Evolutionary conservation across 805 yeast genomes (phyloP).

Genomic region (Lipomyces sp.): DNA sequence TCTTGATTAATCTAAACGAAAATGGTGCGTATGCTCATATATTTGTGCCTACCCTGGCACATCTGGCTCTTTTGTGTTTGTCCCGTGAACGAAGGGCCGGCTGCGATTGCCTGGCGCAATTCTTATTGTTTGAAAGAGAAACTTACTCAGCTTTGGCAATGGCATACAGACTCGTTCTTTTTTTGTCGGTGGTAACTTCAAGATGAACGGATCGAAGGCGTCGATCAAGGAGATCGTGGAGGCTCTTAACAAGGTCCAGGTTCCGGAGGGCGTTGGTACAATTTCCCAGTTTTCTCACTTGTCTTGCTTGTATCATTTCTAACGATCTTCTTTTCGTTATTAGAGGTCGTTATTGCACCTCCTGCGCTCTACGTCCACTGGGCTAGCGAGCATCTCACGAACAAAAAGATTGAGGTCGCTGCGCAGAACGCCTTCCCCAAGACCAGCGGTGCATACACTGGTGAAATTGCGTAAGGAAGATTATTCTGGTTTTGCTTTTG

Average conservation of each 20-base stretch:
- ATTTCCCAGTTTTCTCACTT: neutral
- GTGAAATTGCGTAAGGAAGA: slow-evolving; percentile 72
- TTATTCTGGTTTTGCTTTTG: too few relatives aligned
- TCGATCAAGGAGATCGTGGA: slow-evolving; percentile 81
- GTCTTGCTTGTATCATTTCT: neutral
- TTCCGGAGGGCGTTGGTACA: slow-evolving; percentile 66
- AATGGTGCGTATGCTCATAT: too few relatives aligned
- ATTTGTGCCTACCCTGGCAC: too few relatives aligned
- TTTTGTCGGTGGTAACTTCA: slow-evolving; percentile 99
- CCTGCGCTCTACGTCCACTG: slow-evolving; percentile 88
- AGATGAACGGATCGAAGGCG: slow-evolving; percentile 91
- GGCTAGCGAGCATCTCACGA: slow-evolving; percentile 66
- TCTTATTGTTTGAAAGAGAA: too few relatives aligned
- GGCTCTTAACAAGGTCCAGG: slow-evolving; percentile 70
- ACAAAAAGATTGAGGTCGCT: slow-evolving; percentile 68
- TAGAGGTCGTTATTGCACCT: slow-evolving; percentile 87
- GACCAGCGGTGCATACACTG: slow-evolving; percentile 95
- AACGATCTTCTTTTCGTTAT: neutral
- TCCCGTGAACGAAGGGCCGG: too few relatives aligned
- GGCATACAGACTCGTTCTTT: slow-evolving; percentile 82
- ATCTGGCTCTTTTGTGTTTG: too few relatives aligned
- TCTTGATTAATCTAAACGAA: too few relatives aligned
- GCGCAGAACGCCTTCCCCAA: slow-evolving; percentile 90
- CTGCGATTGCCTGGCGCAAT: too few relatives aligned
- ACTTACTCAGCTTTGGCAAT: too few relatives aligned